Conservation (phyloP, 2,329 filamentous ascomycete genomes). For the Alternaria postmessia region DNA sequence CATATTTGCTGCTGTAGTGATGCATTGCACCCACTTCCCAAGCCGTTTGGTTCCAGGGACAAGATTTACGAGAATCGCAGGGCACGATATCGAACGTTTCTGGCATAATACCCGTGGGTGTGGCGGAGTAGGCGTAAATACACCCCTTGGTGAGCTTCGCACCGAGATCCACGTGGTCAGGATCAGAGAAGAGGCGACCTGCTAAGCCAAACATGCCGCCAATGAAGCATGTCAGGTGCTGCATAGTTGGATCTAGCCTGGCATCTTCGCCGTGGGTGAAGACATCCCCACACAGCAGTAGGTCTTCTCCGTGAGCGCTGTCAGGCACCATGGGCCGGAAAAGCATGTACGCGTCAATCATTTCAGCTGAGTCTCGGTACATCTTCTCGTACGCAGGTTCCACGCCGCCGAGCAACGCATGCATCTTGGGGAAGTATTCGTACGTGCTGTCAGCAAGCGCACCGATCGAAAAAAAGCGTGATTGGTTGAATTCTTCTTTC, state of each 20-base stretch:
- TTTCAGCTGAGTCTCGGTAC: conserved; percentile 61
- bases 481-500: conserved; percentile 37
- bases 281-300: conserved; percentile 50
- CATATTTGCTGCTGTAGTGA: conserved; percentile 26
- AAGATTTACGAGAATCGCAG: conserved; percentile 53
- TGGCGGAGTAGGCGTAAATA: conserved; percentile 66
- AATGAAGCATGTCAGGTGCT: conserved; percentile 68
- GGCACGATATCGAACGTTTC: conserved; percentile 63
- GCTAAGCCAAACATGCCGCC: conserved; percentile 70
- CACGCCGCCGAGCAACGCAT: conserved; percentile 50
- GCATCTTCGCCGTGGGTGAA: conserved; percentile 23
- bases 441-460: conserved; percentile 50
- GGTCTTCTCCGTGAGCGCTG: conserved; percentile 29
- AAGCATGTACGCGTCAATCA: conserved; percentile 58
- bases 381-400: conserved; percentile 60
- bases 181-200: conserved; percentile 62
- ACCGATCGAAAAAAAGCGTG: conserved; percentile 45
- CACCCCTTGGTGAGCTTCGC: conserved; percentile 68
- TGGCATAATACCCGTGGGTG: conserved; percentile 67
- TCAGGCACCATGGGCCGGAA: conserved; percentile 56
- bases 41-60: conserved; percentile 62
- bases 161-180: conserved; percentile 63
- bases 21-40: conserved; percentile 55
- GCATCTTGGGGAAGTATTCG: conserved; percentile 50
- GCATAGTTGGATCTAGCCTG: conserved; percentile 57